Percentiles rank a stretch among this genome's conserved stretches.
Evolutionary conservation across 192 early-diverging fungal genomes (phyloP).

Genomic region (Spizellomyces sp.): DNA sequence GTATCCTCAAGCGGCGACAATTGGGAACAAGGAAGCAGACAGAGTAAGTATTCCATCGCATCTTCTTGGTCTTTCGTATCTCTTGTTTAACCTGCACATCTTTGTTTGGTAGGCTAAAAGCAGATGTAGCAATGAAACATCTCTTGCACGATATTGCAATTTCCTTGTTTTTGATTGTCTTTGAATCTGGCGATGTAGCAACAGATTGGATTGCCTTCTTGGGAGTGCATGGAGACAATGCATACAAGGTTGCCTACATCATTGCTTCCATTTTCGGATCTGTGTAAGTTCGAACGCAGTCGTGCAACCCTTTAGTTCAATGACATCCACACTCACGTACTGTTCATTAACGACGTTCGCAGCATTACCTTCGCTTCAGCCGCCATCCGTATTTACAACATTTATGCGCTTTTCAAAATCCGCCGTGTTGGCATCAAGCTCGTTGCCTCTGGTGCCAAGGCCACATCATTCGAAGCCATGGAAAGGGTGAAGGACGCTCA

Average conservation of each 20-base stretch:
- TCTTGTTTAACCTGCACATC: no score
- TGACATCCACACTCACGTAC: not conserved
- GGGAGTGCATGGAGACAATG: not conserved
- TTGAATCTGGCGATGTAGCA: slow-evolving; percentile 12
- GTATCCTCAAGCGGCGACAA: slow-evolving; percentile 16
- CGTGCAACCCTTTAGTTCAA: no score
- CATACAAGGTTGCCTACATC: slow-evolving; percentile 9
- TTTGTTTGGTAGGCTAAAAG: slow-evolving; percentile 1
- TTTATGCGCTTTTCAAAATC: slow-evolving; percentile 1
- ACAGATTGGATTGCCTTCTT: slow-evolving; percentile 25
- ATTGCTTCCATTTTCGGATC: slow-evolving; percentile 17
- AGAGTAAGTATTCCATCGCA: not conserved
- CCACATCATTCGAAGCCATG: slow-evolving; percentile 23
- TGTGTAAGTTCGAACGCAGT: not conserved
- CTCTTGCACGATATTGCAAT: slow-evolving; percentile 7
- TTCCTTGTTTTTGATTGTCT: slow-evolving; percentile 7
- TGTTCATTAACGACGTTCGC: not conserved
- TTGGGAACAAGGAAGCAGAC: slow-evolving; percentile 20
- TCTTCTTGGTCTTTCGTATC: not conserved
- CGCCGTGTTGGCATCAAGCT: slow-evolving; percentile 24
- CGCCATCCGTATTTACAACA: slow-evolving; percentile 22
- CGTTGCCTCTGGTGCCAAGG: slow-evolving; percentile 14
- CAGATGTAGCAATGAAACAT: slow-evolving; percentile 17
- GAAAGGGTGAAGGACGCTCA: slow-evolving; percentile 15
- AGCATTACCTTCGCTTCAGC: slow-evolving; percentile 20